Conservation (phyloP, 2,329 filamentous ascomycete species). For the Alternaria viburni region DNA sequence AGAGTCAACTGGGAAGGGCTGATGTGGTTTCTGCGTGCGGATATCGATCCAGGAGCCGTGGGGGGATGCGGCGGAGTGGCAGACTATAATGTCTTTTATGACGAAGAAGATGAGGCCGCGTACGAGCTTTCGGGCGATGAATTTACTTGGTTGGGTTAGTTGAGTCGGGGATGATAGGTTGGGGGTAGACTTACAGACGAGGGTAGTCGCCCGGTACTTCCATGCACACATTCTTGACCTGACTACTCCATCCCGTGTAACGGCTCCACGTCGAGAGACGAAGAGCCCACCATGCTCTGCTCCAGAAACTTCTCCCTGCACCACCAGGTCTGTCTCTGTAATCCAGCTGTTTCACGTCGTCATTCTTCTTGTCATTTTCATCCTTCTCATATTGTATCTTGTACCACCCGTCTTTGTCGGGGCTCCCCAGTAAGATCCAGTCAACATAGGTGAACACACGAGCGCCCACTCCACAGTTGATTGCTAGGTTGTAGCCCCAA, state of each 20-base stretch:
- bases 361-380: not conserved
- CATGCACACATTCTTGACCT: slow-evolving; percentile 35
- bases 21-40: slow-evolving; percentile 7
- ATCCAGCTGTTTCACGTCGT: not conserved
- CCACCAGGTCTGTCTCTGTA: not conserved
- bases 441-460: slow-evolving; percentile 23
- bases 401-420: slow-evolving; percentile 34
- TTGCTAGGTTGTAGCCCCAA: slow-evolving; percentile 23
- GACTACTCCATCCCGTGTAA: slow-evolving; percentile 34
- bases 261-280: slow-evolving; percentile 21
- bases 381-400: slow-evolving; percentile 21
- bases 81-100: slow-evolving; percentile 14
- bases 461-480: slow-evolving; percentile 14
- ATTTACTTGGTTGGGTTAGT: slow-evolving; percentile 17
- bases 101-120: slow-evolving; percentile 20
- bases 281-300: slow-evolving; percentile 31
- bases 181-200: slow-evolving; percentile 21
- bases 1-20: not conserved
- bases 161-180: no score
- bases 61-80: slow-evolving; percentile 26
- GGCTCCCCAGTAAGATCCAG: slow-evolving; percentile 26
- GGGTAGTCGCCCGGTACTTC: slow-evolving; percentile 26
- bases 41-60: slow-evolving; percentile 31
- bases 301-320: slow-evolving; percentile 11
- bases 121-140: slow-evolving; percentile 25